Evolutionary conservation across 768 basidiomycete genomes (phyloP).

Genomic region (Tulasnella sp.): DNA sequence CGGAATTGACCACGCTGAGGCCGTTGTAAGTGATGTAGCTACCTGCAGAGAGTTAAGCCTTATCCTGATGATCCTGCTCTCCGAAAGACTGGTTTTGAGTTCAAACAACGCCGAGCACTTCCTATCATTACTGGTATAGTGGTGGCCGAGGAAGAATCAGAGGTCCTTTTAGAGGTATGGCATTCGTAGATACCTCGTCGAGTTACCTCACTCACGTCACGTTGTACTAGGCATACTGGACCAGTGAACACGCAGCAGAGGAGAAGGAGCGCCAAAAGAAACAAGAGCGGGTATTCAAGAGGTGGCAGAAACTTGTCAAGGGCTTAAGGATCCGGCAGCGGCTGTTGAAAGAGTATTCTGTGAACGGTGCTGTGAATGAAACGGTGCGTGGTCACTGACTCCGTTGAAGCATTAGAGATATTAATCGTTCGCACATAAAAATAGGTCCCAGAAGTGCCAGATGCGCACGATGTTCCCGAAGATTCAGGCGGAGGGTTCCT

Average conservation of each 20-base stretch:
- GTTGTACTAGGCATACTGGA: constrained; percentile 70
- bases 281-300: constrained; percentile 75
- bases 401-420: background rate
- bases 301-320: constrained; percentile 83
- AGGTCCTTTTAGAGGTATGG: constrained; percentile 66
- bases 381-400: constrained; percentile 14
- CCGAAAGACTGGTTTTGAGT: constrained; percentile 87
- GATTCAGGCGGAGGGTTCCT: constrained; percentile 56
- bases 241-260: constrained; percentile 70
- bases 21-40: constrained; percentile 65
- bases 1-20: constrained; percentile 88
- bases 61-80: background rate
- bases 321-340: constrained; percentile 83
- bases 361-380: constrained; percentile 2
- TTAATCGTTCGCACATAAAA: background rate
- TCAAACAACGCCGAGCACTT: constrained; percentile 83
- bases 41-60: constrained; percentile 26
- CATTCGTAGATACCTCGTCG: background rate
- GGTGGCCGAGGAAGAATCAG: constrained; percentile 75
- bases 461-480: background rate
- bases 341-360: constrained; percentile 69
- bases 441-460: background rate
- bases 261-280: constrained; percentile 72
- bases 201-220: constrained; percentile 22
- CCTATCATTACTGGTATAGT: constrained; percentile 86